Percentiles rank a stretch among this genome's conserved stretches.
Evolutionary conservation across 805 yeast species (phyloP).

Genomic region (Candida sonorensis): DNA sequence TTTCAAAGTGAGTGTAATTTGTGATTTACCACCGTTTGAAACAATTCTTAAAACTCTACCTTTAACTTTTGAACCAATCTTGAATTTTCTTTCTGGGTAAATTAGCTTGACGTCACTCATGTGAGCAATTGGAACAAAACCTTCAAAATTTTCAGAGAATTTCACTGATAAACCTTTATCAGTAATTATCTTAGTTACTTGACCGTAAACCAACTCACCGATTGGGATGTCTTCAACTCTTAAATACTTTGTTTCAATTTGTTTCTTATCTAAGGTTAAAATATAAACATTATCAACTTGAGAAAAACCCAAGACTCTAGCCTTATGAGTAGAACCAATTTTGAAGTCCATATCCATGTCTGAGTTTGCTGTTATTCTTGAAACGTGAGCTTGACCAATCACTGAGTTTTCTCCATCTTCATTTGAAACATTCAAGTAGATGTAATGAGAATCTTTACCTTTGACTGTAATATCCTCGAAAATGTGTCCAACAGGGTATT

Average conservation of each 20-base stretch:
- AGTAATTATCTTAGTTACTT: slow-evolving; percentile 48
- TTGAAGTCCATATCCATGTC: slow-evolving; percentile 42
- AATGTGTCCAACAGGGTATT: slow-evolving; percentile 74
- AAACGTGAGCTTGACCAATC: slow-evolving; percentile 71
- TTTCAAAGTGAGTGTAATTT: slow-evolving; percentile 64
- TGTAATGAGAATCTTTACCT: slow-evolving; percentile 51
- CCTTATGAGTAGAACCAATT: slow-evolving; percentile 61
- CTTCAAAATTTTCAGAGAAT: slow-evolving; percentile 62
- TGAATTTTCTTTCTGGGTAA: slow-evolving; percentile 90
- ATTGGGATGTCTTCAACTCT: slow-evolving; percentile 65
- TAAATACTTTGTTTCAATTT: slow-evolving; percentile 59
- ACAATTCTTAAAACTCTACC: slow-evolving; percentile 60
- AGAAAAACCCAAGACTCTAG: slow-evolving; percentile 72
- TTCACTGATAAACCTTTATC: slow-evolving; percentile 64
- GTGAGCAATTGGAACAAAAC: slow-evolving; percentile 65
- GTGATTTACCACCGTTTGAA: slow-evolving; percentile 35
- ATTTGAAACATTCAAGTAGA: slow-evolving; percentile 36
- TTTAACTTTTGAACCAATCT: slow-evolving; percentile 73
- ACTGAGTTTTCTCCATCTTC: slow-evolving; percentile 45
- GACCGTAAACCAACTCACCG: slow-evolving; percentile 59
- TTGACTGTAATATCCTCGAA: slow-evolving; percentile 53
- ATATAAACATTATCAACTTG: slow-evolving; percentile 58
- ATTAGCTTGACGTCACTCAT: slow-evolving; percentile 78
- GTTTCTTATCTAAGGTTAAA: slow-evolving; percentile 61
- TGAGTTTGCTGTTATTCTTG: slow-evolving; percentile 52